Evolutionary conservation across 1,139 yeast species (phyloP).

Genomic region (Candida tetrigidarum): DNA sequence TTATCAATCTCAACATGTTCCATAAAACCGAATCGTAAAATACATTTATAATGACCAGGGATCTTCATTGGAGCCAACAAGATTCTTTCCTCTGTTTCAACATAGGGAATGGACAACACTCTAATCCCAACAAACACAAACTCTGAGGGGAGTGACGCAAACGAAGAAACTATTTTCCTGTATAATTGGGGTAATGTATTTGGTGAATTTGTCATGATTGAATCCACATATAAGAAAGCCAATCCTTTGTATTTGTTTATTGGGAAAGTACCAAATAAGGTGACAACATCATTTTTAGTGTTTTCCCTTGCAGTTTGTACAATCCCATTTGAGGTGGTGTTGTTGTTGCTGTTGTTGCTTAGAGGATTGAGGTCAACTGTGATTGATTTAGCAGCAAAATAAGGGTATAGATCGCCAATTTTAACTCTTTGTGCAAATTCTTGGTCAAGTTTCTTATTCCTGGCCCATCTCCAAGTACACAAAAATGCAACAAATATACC

Average conservation of each 20-base stretch:
- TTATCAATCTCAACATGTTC: conserved; percentile 38
- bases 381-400: conserved; percentile 23
- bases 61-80: conserved; percentile 42
- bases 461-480: conserved; percentile 52
- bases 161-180: conserved; percentile 35
- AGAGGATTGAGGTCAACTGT: conserved; percentile 24
- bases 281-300: conserved; percentile 19
- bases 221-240: conserved; percentile 45
- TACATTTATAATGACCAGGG: conserved; percentile 50
- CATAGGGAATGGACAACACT: conserved; percentile 44
- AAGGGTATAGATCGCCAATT: conserved; percentile 32
- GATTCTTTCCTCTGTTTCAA: conserved; percentile 40
- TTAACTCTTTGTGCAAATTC: conserved; percentile 36
- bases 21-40: conserved; percentile 51
- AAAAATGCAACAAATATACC: conserved; percentile 35
- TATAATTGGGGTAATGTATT: conserved; percentile 49
- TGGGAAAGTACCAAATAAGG: conserved; percentile 25
- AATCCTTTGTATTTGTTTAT: conserved; percentile 37
- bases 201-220: conserved; percentile 36
- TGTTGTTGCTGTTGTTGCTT: conserved; percentile 9
- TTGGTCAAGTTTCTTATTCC: conserved; percentile 41
- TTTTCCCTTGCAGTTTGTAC: background rate
- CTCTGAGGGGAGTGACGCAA: conserved; percentile 45
- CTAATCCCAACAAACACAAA: conserved; percentile 47
- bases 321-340: too few relatives aligned